Percentiles rank a stretch among this genome's conserved stretches.
Evolutionary conservation across 768 basidiomycete genomes (phyloP).

Genomic region (Kwoniella dejecticola): DNA sequence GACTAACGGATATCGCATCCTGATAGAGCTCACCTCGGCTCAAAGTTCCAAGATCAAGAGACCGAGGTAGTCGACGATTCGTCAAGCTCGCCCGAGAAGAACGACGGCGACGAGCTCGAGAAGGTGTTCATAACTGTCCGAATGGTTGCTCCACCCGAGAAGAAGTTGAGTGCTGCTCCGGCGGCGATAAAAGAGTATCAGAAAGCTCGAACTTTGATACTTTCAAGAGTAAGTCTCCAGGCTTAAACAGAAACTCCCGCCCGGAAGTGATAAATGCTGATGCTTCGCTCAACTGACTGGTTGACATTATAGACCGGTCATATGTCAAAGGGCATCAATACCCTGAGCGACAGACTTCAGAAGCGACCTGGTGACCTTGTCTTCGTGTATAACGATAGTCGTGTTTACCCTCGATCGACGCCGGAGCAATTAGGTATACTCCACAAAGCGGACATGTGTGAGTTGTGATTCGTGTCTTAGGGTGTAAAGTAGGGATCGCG

Average conservation of each 20-base stretch:
- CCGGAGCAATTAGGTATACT: constrained; percentile 15
- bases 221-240: constrained; percentile 17
- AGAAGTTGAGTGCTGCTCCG: constrained; percentile 10
- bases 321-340: constrained; percentile 15
- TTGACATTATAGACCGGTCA: constrained; percentile 21
- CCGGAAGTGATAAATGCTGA: too few relatives aligned
- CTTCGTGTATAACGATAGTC: constrained; percentile 24
- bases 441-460: constrained; percentile 19
- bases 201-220: constrained; percentile 14
- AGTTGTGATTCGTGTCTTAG: neutral
- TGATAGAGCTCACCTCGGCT: constrained; percentile 4
- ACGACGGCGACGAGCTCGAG: neutral
- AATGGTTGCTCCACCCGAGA: constrained; percentile 19
- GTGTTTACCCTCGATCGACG: constrained; percentile 16
- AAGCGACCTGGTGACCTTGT: constrained; percentile 30
- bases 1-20: too few relatives aligned
- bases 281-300: neutral
- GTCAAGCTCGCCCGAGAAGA: neutral
- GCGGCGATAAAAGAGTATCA: constrained; percentile 21
- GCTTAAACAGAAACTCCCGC: too few relatives aligned
- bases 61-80: neutral
- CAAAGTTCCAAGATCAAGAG: neutral
- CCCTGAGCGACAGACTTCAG: constrained; percentile 25
- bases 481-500: neutral
- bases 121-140: constrained; percentile 13